A percentile compares a stretch with the other conserved stretches of the same genome.
phyloP scores from a whole-genome alignment of 129 eudicot genomes.

The Kitagawia praeruptora region DNA sequence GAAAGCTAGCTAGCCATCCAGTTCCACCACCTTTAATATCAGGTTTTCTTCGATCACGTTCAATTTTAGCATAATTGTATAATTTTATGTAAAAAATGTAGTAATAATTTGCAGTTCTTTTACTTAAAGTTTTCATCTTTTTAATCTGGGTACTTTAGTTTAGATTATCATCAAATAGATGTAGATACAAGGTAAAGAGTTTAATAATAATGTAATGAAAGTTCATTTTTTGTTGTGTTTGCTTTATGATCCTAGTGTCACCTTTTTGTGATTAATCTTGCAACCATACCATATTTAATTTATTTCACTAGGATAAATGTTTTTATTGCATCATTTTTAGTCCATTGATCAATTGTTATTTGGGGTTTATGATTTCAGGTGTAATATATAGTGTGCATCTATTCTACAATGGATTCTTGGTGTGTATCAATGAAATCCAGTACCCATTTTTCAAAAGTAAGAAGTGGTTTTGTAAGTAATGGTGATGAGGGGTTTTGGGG shows the following conservation, averaged over 20 bases:
- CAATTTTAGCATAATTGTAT: background rate
- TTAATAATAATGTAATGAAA: background rate
- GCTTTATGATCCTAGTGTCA: background rate
- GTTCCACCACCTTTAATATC: slow-evolving; percentile 20
- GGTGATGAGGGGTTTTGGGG: slow-evolving; percentile 52
- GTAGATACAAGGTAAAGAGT: slow-evolving; percentile 20
- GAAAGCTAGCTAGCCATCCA: background rate
- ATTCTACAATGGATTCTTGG: slow-evolving; percentile 49
- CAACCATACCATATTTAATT: slow-evolving; percentile 19
- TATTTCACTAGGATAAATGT: slow-evolving; percentile 22
- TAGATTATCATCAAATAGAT: slow-evolving; percentile 1
- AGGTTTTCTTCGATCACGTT: background rate
- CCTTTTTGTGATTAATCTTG: slow-evolving; percentile 67
- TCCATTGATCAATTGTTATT: slow-evolving; percentile 17
- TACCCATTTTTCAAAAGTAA: slow-evolving; percentile 35
- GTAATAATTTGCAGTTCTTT: background rate
- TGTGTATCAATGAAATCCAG: slow-evolving; percentile 44
- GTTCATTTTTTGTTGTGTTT: slow-evolving; percentile 3
- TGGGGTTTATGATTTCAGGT: slow-evolving; percentile 11
- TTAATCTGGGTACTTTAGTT: slow-evolving; percentile 21
- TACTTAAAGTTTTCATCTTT: slow-evolving; percentile 10
- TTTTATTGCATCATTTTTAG: slow-evolving; percentile 10
- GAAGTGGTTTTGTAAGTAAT: slow-evolving; percentile 23
- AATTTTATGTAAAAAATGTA: no score
- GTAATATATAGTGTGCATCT: background rate